Base-by-base conservation (phyloP, 2,329 filamentous ascomycete genomes). In the Neofusicoccum kwambonambiense region DNA sequence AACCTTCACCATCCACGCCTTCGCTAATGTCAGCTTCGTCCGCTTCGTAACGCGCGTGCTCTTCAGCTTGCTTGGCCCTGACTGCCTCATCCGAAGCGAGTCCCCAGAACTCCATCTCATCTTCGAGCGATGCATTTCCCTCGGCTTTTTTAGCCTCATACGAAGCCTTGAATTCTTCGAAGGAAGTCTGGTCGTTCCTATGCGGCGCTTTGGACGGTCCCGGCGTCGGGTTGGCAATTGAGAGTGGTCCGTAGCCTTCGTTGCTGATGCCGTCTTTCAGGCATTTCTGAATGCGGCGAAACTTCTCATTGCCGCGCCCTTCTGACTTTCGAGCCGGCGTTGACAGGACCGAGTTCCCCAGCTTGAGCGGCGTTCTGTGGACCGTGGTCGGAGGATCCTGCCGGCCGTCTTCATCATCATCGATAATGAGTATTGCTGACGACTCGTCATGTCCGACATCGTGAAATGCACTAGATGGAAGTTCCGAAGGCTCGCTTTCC, bases 21-120 rank as follows among this genome's bases (percentile, higher is more conserved):
- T 56, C 35, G 4, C 44, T 39, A 7, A 27, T 15, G 11, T 31
- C 54, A n/a, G 1, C 13, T 22, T 17, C 54, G 6, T 35, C 37
- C 11, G 9, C 44, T 2, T 27, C 35, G 9, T 19, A 31, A 1
- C n/a, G n/a, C 5, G 42, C 51, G 7, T 64, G 56, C 70, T 72
- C 7, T 67, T 57, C 60, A 37, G 22, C n/a, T 4, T 60, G 15
- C 5, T 22, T 65, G 0, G 12, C 9, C 17, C 63, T 61, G 2
- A n/a, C 49, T 4, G 35, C 11, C 22, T 67, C 62, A 4, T 22
- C n/a, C 1, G 22, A 22, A 2, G 9, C 70, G 60, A 7, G 57
- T 65, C 2, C 13, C 7, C 3, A 69, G 70, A n/a, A 60, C 17
- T 44, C 47, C 64, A 52, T 73, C 56, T 27, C 62, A 64, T 42